Percentiles rank a stretch among this genome's conserved stretches.
Evolutionary conservation across 2,329 filamentous ascomycete species (phyloP).

Genomic region (Aulographum hederae): DNA sequence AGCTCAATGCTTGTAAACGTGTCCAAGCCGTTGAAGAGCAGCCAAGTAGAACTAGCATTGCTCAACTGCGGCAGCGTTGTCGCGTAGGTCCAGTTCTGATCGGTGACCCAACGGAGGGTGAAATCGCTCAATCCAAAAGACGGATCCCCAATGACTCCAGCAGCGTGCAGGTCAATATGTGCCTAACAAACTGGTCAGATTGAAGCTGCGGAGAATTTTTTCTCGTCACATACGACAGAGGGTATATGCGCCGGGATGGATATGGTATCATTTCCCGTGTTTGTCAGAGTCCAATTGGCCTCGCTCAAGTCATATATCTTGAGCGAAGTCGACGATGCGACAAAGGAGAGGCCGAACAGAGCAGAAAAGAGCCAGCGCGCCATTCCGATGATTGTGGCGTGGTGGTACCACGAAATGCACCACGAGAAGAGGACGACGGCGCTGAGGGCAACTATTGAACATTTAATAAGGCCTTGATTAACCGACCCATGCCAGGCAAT

Average conservation of each 20-base stretch:
- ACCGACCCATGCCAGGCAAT: too few species aligned
- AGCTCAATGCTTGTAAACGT: slow-evolving; percentile 39
- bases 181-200: slow-evolving; percentile 25
- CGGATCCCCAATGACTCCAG: slow-evolving; percentile 33
- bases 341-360: too few species aligned
- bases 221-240: too few species aligned
- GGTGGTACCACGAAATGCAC: too few species aligned
- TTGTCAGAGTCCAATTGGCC: slow-evolving; percentile 1
- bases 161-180: slow-evolving; percentile 38
- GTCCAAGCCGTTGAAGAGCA: slow-evolving; percentile 44
- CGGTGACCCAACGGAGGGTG: slow-evolving; percentile 39
- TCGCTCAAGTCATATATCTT: slow-evolving; percentile 5
- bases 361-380: too few species aligned
- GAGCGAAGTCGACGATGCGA: too few species aligned
- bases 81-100: slow-evolving; percentile 40
- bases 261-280: slow-evolving; percentile 1
- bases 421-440: too few species aligned
- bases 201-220: too few species aligned
- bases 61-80: slow-evolving; percentile 9
- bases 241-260: too few species aligned
- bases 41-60: slow-evolving; percentile 27
- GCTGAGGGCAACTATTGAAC: too few species aligned
- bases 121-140: slow-evolving; percentile 41
- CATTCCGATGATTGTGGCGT: too few species aligned
- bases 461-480: too few species aligned